Conservation (phyloP, 495 filamentous ascomycete species). For the Talaromyces wortmannii region DNA sequence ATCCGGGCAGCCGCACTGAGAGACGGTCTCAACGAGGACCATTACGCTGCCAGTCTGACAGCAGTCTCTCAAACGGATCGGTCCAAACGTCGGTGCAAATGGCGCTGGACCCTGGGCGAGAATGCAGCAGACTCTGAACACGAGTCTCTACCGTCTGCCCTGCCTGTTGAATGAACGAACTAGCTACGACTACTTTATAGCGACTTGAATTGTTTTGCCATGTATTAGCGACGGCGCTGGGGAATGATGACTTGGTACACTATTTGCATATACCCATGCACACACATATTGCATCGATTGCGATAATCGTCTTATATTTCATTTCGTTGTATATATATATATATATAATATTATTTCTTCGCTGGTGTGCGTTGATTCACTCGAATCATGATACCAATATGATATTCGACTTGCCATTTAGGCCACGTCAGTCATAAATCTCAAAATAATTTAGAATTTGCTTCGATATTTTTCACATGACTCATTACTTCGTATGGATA, state of each 20-base stretch:
- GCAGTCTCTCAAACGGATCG: constrained; percentile 43
- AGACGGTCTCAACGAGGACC: constrained; percentile 24
- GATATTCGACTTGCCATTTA: too few relatives aligned
- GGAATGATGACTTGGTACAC: not conserved
- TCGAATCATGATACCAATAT: too few relatives aligned
- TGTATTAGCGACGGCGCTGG: not conserved
- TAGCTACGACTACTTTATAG: not conserved
- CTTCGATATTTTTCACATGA: too few relatives aligned
- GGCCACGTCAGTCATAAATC: too few relatives aligned
- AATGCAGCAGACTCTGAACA: not conserved
- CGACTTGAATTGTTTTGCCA: not conserved
- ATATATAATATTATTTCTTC: too few relatives aligned
- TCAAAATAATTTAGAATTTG: too few relatives aligned
- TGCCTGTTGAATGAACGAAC: too few relatives aligned
- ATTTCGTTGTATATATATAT: too few relatives aligned
- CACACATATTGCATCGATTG: not conserved
- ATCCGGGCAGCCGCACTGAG: constrained; percentile 34
- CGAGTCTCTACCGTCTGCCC: not conserved
- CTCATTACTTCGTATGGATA: too few relatives aligned
- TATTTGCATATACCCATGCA: too few relatives aligned
- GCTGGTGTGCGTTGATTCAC: too few relatives aligned
- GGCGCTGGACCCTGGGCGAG: constrained; percentile 48
- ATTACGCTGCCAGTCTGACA: constrained; percentile 30
- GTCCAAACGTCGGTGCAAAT: constrained; percentile 45
- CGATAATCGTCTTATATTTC: too few relatives aligned